These are phyloP conservation scores for Solanum aculeatissimum DNA, from an alignment of 305 asterid genomes.

Conservation along the genomic window DNA sequence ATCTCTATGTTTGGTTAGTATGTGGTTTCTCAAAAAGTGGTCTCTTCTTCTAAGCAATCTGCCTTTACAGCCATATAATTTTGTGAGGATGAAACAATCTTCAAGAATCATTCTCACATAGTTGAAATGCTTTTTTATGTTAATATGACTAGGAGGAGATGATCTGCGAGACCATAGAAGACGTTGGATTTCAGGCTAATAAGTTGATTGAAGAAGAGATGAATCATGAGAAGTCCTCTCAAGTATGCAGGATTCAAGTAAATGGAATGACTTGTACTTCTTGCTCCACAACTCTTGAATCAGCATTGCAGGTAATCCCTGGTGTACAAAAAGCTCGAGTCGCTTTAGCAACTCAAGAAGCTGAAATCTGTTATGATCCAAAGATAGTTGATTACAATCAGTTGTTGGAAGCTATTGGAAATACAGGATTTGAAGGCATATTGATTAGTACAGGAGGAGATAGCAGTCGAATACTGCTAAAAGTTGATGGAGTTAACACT, in stretches of 20 bases:
- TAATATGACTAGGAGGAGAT: conserved; percentile 39
- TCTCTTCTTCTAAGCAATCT: neutral
- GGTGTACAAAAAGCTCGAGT: conserved; percentile 38
- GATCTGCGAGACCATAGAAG: conserved; percentile 64
- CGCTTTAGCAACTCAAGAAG: conserved; percentile 16
- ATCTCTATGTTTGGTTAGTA: neutral
- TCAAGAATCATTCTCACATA: neutral
- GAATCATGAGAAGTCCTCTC: conserved; percentile 19
- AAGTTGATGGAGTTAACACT: conserved; percentile 43
- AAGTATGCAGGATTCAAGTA: conserved; percentile 45
- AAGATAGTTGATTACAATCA: conserved; percentile 17
- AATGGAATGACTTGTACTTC: conserved; percentile 83
- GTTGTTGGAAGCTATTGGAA: conserved; percentile 25
- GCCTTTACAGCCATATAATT: neutral
- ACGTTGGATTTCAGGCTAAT: conserved; percentile 66
- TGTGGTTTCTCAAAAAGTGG: neutral
- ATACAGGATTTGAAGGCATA: conserved; percentile 46
- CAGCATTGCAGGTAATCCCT: conserved; percentile 23
- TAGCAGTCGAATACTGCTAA: conserved; percentile 43
- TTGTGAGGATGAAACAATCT: neutral
- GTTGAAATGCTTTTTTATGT: neutral
- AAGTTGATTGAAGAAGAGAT: conserved; percentile 33
- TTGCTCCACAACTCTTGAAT: conserved; percentile 56
- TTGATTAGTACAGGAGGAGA: conserved; percentile 55
- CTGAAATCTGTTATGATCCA: conserved; percentile 37